Evolutionary conservation across 1,139 yeast genomes (phyloP).

Genomic region (Lodderomyces elongisporus): DNA sequence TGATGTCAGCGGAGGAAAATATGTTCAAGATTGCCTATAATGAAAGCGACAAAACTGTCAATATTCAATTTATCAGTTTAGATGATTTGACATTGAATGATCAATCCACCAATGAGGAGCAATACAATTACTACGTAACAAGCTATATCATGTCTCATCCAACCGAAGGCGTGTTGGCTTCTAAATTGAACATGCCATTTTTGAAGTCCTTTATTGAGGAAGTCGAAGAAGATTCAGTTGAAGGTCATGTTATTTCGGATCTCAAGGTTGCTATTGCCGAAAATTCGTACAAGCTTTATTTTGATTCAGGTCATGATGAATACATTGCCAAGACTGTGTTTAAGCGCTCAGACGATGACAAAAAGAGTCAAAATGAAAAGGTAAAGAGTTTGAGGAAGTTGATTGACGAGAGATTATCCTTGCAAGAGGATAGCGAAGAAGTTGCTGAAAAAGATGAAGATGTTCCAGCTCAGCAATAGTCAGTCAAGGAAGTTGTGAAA

Average conservation of each 20-base stretch:
- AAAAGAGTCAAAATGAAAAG: slow-evolving; percentile 21
- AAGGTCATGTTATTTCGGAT: slow-evolving; percentile 66
- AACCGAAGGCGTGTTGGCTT: slow-evolving; percentile 93
- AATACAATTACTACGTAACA: slow-evolving; percentile 89
- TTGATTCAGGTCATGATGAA: slow-evolving; percentile 78
- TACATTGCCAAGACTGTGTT: slow-evolving; percentile 57
- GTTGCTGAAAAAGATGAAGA: too few species aligned
- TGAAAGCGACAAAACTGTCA: slow-evolving; percentile 48
- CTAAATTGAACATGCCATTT: slow-evolving; percentile 69
- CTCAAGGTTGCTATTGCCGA: slow-evolving; percentile 76
- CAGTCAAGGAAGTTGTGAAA: too few species aligned
- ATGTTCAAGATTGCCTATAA: slow-evolving; percentile 83
- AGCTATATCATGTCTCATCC: slow-evolving; percentile 93
- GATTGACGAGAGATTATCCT: slow-evolving; percentile 33
- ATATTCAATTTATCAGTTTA: slow-evolving; percentile 77
- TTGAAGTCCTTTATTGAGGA: slow-evolving; percentile 56
- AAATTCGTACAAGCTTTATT: slow-evolving; percentile 74
- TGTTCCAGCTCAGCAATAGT: too few species aligned
- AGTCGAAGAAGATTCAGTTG: slow-evolving; percentile 56
- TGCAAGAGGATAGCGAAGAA: slow-evolving; percentile 20
- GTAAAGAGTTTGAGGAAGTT: slow-evolving; percentile 22
- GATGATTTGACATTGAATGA: slow-evolving; percentile 86
- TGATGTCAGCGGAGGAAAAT: slow-evolving; percentile 81
- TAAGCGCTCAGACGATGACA: slow-evolving; percentile 25
- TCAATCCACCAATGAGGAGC: slow-evolving; percentile 68